A percentile compares a stretch with the other conserved stretches of the same genome.
phyloP scores from a whole-genome alignment of 225 moss, liverwort and hornwort genomes.

The Sphagnum tenellum region DNA sequence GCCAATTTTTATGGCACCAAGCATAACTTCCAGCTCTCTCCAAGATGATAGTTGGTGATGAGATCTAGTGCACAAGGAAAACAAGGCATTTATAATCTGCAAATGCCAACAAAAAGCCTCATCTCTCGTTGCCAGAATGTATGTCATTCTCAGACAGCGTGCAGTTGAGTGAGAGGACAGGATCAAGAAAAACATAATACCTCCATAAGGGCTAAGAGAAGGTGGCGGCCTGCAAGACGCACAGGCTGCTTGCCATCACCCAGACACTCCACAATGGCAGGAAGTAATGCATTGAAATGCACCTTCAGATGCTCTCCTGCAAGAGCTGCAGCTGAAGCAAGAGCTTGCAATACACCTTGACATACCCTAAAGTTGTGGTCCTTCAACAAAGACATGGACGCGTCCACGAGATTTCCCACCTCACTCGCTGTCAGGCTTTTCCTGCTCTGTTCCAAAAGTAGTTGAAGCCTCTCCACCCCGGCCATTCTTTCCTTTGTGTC shows the following conservation, averaged over 20 bases:
- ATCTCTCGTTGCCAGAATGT: constrained; percentile 7
- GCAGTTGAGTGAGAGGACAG: background rate
- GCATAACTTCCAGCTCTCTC: constrained; percentile 82
- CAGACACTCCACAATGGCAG: constrained; percentile 88
- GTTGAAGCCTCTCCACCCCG: constrained; percentile 89
- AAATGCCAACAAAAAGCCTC: constrained; percentile 1
- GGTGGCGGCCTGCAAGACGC: constrained; percentile 82
- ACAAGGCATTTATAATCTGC: too few species aligned
- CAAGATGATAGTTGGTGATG: constrained; percentile 84
- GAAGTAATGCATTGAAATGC: constrained; percentile 83
- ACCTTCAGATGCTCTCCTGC: constrained; percentile 89
- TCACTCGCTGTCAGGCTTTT: constrained; percentile 83
- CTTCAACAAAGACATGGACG: constrained; percentile 74
- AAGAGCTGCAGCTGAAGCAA: constrained; percentile 85
- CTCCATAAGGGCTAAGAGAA: constrained; percentile 94
- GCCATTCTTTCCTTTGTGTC: constrained; percentile 98
- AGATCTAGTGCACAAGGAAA: constrained; percentile 33
- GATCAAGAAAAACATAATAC: constrained; percentile 15
- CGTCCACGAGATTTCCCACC: constrained; percentile 78
- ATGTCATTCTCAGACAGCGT: background rate
- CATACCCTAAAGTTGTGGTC: constrained; percentile 95
- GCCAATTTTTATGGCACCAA: constrained; percentile 90
- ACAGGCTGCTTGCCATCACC: constrained; percentile 97
- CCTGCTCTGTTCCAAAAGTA: constrained; percentile 74
- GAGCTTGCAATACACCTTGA: constrained; percentile 84